Percentiles rank a stretch among this genome's conserved stretches.
Conservation (phyloP, 75 land plant genomes). For the Pinus tabuliformis region DNA sequence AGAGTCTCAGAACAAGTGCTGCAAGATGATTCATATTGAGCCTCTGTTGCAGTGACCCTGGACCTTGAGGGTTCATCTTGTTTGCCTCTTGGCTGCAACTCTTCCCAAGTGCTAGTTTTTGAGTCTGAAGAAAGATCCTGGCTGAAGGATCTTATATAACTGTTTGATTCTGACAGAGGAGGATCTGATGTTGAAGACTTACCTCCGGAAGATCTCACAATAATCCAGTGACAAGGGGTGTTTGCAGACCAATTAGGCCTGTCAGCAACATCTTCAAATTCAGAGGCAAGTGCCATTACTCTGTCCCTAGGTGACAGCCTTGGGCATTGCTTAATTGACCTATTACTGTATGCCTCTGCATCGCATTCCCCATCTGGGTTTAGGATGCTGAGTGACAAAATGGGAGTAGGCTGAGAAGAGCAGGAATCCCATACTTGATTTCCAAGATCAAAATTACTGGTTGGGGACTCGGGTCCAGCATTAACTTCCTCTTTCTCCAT, state of each 20-base stretch:
- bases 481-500: background rate
- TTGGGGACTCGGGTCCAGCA: background rate
- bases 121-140: background rate
- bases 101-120: background rate
- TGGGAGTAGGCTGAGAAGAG: background rate
- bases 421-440: background rate
- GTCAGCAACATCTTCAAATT: background rate
- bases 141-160: background rate
- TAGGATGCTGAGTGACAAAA: background rate
- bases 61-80: background rate
- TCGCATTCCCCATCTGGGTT: background rate
- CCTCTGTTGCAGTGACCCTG: background rate
- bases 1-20: no score
- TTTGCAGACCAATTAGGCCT: background rate
- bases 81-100: background rate
- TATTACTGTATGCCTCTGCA: background rate
- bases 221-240: background rate
- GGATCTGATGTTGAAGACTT: background rate
- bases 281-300: background rate
- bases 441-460: background rate
- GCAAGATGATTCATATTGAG: background rate
- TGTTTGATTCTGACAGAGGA: background rate
- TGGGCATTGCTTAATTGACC: background rate
- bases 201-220: background rate
- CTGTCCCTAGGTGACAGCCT: background rate